phyloP scores from a whole-genome alignment of 768 basidiomycete genomes.

The Boletus barrowsii region DNA sequence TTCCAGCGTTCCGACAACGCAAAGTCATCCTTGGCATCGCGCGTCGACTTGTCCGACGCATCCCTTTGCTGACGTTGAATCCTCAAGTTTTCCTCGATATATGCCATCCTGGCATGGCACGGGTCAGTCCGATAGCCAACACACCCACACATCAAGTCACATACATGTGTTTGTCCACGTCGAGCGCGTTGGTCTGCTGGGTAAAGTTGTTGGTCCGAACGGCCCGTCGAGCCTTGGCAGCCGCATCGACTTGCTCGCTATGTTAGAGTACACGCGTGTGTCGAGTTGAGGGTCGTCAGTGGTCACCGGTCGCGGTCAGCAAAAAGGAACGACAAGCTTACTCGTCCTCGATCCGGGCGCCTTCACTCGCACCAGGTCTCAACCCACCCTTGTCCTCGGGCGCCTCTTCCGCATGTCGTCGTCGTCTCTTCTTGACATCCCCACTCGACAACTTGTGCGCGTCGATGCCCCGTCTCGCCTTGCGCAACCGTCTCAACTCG shows the following conservation, averaged over 20 bases:
- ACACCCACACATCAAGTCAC: conserved; percentile 18
- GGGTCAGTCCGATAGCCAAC: too few relatives aligned
- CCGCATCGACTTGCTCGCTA: conserved; percentile 63
- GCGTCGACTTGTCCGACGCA: conserved; percentile 41
- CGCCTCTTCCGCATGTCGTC: conserved; percentile 42
- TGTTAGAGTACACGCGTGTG: not conserved
- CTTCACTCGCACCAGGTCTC: conserved; percentile 34
- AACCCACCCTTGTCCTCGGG: conserved; percentile 55
- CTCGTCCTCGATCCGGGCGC: conserved; percentile 46
- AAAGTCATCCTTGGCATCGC: conserved; percentile 68
- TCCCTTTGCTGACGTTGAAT: conserved; percentile 60
- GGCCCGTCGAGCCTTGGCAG: conserved; percentile 67
- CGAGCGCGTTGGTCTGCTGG: conserved; percentile 91
- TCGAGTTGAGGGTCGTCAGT: not conserved
- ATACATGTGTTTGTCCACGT: conserved; percentile 98
- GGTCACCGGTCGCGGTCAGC: too few relatives aligned
- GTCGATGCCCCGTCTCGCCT: conserved; percentile 80
- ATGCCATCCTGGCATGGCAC: conserved; percentile 69
- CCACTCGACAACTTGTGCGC: conserved; percentile 81
- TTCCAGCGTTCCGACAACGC: conserved; percentile 69
- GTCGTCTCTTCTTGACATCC: conserved; percentile 70
- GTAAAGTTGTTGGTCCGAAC: conserved; percentile 93
- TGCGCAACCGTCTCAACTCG: conserved; percentile 75
- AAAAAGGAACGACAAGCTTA: conserved; percentile 29
- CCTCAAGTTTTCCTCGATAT: conserved; percentile 91